phyloP scores from a whole-genome alignment of 2,329 filamentous ascomycete genomes.

The Venturia oleaginea region DNA sequence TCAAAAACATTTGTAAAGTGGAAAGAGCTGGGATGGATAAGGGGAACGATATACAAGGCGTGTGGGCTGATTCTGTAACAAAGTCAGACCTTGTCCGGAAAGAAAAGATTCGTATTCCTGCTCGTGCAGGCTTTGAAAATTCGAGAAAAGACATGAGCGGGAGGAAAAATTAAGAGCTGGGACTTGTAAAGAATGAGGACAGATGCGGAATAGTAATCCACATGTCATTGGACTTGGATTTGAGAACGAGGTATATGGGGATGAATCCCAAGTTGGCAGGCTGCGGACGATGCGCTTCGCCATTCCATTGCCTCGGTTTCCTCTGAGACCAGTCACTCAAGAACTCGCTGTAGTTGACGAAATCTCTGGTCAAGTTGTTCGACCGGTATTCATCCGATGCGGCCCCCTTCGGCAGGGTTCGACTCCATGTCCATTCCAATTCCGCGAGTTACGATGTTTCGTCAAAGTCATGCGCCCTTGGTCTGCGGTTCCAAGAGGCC shows the following conservation, averaged over 20 bases:
- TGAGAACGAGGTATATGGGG: too few species aligned
- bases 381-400: too few species aligned
- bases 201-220: neutral
- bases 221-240: too few species aligned
- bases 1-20: too few species aligned
- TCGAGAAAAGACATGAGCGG: neutral
- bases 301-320: neutral
- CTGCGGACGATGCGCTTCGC: neutral
- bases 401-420: too few species aligned
- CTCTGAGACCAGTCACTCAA: too few species aligned
- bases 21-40: neutral
- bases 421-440: neutral
- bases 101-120: neutral
- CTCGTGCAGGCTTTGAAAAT: neutral
- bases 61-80: too few species aligned
- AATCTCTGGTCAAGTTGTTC: too few species aligned
- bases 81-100: too few species aligned
- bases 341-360: too few species aligned
- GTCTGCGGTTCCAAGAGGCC: neutral
- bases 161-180: neutral
- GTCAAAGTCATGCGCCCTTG: neutral
- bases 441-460: neutral
- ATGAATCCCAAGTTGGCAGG: neutral
- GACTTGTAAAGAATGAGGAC: neutral
- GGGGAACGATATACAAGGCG: too few species aligned